These are phyloP conservation scores for Aquilaria agallochum DNA, from an alignment of 441 rosid genomes.

Conservation along the genomic window DNA sequence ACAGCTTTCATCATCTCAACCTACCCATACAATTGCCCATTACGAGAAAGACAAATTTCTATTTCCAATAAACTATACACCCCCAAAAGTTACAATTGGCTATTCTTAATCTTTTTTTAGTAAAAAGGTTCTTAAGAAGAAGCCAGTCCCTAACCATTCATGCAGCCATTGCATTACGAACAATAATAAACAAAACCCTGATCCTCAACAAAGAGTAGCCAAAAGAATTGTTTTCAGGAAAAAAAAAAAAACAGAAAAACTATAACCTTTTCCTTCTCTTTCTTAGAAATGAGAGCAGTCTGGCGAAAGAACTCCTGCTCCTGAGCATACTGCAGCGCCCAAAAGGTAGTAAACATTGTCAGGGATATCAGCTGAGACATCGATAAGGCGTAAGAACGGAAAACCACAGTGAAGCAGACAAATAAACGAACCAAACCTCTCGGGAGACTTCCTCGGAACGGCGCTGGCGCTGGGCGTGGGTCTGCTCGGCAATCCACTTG, in stretches of 20 bases:
- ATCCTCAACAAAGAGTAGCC: background rate
- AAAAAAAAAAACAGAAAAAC: background rate
- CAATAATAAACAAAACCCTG: too few relatives aligned
- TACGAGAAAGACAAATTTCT: too few relatives aligned
- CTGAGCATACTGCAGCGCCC: slow-evolving; percentile 63
- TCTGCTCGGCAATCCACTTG: slow-evolving; percentile 98
- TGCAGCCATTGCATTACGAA: too few relatives aligned
- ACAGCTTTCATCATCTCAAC: slow-evolving; percentile 94
- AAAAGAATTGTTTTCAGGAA: too few relatives aligned
- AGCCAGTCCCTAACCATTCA: background rate
- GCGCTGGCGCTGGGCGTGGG: slow-evolving; percentile 63
- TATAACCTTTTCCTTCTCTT: slow-evolving; percentile 86
- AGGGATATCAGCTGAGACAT: slow-evolving; percentile 5
- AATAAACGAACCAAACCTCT: slow-evolving; percentile 38
- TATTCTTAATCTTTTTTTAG: background rate
- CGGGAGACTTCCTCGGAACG: slow-evolving; percentile 89
- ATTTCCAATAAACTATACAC: too few relatives aligned
- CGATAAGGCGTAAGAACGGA: background rate
- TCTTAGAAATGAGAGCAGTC: slow-evolving; percentile 81
- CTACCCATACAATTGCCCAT: slow-evolving; percentile 20
- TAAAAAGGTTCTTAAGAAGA: background rate
- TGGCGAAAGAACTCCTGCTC: slow-evolving; percentile 95
- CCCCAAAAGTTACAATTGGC: background rate
- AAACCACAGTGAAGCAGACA: background rate
- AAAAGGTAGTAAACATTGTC: background rate